Base-by-base conservation (phyloP, 345 rosid species). In the Excoecaria cochinchinensis region DNA sequence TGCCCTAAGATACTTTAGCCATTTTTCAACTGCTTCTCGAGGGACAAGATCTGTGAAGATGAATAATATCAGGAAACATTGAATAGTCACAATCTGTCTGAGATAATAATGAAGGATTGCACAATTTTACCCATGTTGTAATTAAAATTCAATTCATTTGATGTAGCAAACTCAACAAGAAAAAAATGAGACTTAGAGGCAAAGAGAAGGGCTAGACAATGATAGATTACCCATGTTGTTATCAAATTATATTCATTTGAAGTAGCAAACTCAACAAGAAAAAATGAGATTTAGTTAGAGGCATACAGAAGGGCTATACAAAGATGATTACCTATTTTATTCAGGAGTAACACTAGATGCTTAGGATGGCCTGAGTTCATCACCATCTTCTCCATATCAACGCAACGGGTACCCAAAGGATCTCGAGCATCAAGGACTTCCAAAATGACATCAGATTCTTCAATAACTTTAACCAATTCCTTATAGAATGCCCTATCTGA, bases 371-470 rank as follows among this genome's bases (percentile, higher is more conserved):
- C 94, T 0, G 94, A 83, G 81, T 82, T 92, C 87, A 85, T 82
- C 82, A 95, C 99, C 94, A 95, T 87, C 75, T 86, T 91, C 83
- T 95, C 99, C 98, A 95, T 91, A 67, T 91, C 99, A 55, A 85
- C 82, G 81, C 99, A 93, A 14, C 98, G 95, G 25, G 97, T 93
- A 51, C 99, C 97, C 42, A 91, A 86, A 31, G 99, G 98, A 82
- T 95, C 99, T 55, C 98, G 86, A 0, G 97, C 96, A 85, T 95
- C 98, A 63, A 95, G 90, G 80, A 95, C 95, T 87, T 95, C 99
- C 82, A 95, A 58, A 79, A 93, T 91, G 80, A 95, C 98, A 86
- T 95, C 98, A 6, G 98, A 93, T 74, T 84, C 84, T 78, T 93
- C 99, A 70, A 93, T 85, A 44, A 95, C 99, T 78, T 90, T 95